Evolutionary conservation across 2,329 filamentous ascomycete genomes (phyloP), one percentile per base, ranked within the genome.

Genomic region (Myriosclerotinia scirpicola): DNA sequence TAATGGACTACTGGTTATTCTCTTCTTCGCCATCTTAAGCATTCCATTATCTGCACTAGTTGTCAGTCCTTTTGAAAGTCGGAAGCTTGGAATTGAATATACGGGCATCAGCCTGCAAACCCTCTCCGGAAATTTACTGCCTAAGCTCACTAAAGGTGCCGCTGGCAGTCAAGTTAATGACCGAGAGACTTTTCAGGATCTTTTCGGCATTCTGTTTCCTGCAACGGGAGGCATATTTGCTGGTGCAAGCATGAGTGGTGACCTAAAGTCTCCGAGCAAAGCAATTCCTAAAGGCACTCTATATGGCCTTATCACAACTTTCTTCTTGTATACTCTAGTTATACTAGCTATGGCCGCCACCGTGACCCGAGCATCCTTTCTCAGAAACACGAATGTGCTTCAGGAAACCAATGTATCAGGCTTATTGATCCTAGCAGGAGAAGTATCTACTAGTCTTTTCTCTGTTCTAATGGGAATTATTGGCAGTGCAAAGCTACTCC

Each of bases 211-310:
- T 69, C 79, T 96, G 1, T 96, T 95, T 72, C 91, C 92, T 46
- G 82, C 83, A 30, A 85, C 83, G 1, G 84, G 80, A 3, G 83
- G 84, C 34, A 87, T 85, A 69, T 85, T 86, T 76, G 83, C 87
- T 67, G 93, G 93, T 22, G 92, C 92, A 8, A 94, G 91, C 72
- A 96, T 96, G 92, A 96, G 92, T 9, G 92, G 92, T 22, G 92
- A 96, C 75, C 78, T 96, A 60, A 90, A 85, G 69, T 89, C 92
- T 69, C 92, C 92, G 0, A 94, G 91, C 81, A 91, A 88, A 76
- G 86, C 91, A 1, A 96, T 96, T 64, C 92, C 92, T 0, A 89
- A 86, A 69, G 92, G 92, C n/a, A 96, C 92, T 0, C 79, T 96
- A 1, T 90, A 87, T 78, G 91, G 91, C 3, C 86, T 94, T 76